phyloP scores from a whole-genome alignment of 495 filamentous ascomycete genomes.

The Thermothielavioides terrestris region DNA sequence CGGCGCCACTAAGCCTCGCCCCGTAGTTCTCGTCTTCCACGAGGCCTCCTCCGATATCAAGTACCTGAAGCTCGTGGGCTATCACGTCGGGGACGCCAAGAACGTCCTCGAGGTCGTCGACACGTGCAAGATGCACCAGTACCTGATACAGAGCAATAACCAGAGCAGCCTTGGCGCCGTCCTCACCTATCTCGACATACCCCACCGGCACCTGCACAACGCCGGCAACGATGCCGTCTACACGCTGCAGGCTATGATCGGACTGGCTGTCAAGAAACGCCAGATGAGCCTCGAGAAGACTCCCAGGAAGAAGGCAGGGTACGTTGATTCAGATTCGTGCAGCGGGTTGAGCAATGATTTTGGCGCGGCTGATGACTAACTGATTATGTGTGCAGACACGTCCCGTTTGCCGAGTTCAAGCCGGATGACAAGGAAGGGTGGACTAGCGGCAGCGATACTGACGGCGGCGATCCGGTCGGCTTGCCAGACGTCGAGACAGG shows the following conservation, averaged over 20 bases:
- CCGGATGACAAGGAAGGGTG: slow-evolving; percentile 26
- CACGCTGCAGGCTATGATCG: slow-evolving; percentile 68
- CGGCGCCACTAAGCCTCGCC: slow-evolving; percentile 33
- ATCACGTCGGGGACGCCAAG: slow-evolving; percentile 42
- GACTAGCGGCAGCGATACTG: slow-evolving; percentile 24
- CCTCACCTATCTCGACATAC: slow-evolving; percentile 55
- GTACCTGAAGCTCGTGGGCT: slow-evolving; percentile 54
- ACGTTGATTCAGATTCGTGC: no score
- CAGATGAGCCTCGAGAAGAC: slow-evolving; percentile 7
- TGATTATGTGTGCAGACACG: not conserved
- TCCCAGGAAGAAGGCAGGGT: slow-evolving; percentile 1
- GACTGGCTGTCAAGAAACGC: slow-evolving; percentile 46
- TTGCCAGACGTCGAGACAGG: not conserved
- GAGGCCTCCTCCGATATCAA: slow-evolving; percentile 55
- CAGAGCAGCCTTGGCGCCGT: slow-evolving; percentile 48
- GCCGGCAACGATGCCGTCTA: slow-evolving; percentile 91
- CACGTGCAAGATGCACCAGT: slow-evolving; percentile 58
- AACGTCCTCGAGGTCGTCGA: slow-evolving; percentile 60
- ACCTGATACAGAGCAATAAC: slow-evolving; percentile 41
- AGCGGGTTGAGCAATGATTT: no score
- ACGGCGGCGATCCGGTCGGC: slow-evolving; percentile 17
- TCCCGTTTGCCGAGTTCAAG: slow-evolving; percentile 10
- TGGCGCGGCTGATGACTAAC: no score
- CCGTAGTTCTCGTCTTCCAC: slow-evolving; percentile 74
- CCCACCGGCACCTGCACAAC: slow-evolving; percentile 67